Conservation (phyloP, 352 stramenopile genomes). For the Phytophthora meadii region DNA sequence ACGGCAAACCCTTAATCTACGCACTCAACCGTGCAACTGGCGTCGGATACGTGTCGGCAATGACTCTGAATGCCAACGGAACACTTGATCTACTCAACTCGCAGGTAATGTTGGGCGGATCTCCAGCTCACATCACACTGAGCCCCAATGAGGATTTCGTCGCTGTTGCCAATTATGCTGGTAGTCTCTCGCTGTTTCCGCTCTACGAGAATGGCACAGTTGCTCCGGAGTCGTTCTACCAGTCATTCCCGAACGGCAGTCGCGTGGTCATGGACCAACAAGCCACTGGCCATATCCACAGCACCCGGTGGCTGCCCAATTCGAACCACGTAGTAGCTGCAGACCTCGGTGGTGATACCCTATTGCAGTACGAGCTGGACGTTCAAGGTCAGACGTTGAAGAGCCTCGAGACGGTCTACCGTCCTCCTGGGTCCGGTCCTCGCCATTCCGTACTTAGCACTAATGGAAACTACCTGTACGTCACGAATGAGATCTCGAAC, state of each 20-base stretch:
- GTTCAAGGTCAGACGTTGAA: slow-evolving; percentile 32
- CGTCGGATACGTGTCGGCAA: slow-evolving; percentile 51
- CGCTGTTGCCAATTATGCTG: slow-evolving; percentile 59
- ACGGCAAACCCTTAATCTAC: slow-evolving; percentile 42
- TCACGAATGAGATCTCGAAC: slow-evolving; percentile 61
- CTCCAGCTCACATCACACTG: slow-evolving; percentile 48
- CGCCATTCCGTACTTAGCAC: slow-evolving; percentile 59
- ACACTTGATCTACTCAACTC: slow-evolving; percentile 49
- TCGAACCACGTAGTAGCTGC: slow-evolving; percentile 44
- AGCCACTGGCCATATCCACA: slow-evolving; percentile 57
- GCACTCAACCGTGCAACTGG: slow-evolving; percentile 42
- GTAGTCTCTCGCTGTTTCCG: slow-evolving; percentile 57
- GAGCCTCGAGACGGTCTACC: slow-evolving; percentile 19
- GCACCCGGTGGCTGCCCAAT: slow-evolving; percentile 52
- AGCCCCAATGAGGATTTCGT: slow-evolving; percentile 56
- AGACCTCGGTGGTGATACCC: slow-evolving; percentile 55
- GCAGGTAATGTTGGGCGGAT: slow-evolving; percentile 44
- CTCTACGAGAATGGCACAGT: slow-evolving; percentile 50
- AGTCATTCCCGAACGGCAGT: slow-evolving; percentile 45
- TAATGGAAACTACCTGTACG: slow-evolving; percentile 48
- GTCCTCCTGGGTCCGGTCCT: slow-evolving; percentile 47
- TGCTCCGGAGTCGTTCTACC: slow-evolving; percentile 26
- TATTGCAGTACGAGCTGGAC: slow-evolving; percentile 54
- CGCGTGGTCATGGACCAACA: slow-evolving; percentile 36
- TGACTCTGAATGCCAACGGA: slow-evolving; percentile 35